A percentile compares a stretch with the other conserved stretches of the same genome.
These are phyloP conservation scores for Saraca asoca DNA, from an alignment of 331 rosid genomes.

Conservation along the genomic window DNA sequence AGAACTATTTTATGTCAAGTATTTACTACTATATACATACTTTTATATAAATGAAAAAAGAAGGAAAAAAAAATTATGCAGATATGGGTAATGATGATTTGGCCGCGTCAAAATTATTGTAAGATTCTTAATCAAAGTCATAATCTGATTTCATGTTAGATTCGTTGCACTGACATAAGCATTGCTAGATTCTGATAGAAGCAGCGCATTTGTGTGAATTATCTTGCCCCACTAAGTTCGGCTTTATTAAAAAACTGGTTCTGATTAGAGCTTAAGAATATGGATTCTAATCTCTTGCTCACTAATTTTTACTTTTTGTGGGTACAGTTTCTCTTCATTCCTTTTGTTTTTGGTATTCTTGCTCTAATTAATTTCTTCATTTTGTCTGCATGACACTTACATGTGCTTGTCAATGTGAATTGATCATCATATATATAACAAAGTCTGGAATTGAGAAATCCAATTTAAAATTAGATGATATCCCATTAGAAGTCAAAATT, in stretches of 20 bases:
- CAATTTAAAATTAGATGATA: too few relatives aligned
- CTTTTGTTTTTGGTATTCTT: too few relatives aligned
- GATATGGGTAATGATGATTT: conserved; percentile 43
- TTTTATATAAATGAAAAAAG: neutral
- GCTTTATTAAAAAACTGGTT: conserved; percentile 23
- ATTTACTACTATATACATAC: neutral
- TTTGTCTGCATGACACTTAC: too few relatives aligned
- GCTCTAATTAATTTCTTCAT: too few relatives aligned
- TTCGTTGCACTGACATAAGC: conserved; percentile 39
- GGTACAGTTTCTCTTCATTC: too few relatives aligned
- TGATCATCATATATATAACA: too few relatives aligned
- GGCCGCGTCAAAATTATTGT: conserved; percentile 34
- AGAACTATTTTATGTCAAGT: conserved; percentile 4
- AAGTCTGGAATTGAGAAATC: too few relatives aligned
- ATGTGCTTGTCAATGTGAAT: too few relatives aligned
- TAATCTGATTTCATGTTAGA: conserved; percentile 32
- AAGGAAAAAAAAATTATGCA: conserved; percentile 7
- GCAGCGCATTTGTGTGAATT: conserved; percentile 29
- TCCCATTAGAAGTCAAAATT: too few relatives aligned
- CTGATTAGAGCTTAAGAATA: neutral
- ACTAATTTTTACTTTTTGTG: too few relatives aligned
- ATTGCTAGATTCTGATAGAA: conserved; percentile 27
- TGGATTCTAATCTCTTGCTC: too few relatives aligned
- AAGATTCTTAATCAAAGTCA: conserved; percentile 30
- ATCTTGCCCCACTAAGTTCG: conserved; percentile 32